These are phyloP conservation scores for Spirogloea muscicola DNA, from an alignment of 139 green algal species.

Conservation along the genomic window DNA sequence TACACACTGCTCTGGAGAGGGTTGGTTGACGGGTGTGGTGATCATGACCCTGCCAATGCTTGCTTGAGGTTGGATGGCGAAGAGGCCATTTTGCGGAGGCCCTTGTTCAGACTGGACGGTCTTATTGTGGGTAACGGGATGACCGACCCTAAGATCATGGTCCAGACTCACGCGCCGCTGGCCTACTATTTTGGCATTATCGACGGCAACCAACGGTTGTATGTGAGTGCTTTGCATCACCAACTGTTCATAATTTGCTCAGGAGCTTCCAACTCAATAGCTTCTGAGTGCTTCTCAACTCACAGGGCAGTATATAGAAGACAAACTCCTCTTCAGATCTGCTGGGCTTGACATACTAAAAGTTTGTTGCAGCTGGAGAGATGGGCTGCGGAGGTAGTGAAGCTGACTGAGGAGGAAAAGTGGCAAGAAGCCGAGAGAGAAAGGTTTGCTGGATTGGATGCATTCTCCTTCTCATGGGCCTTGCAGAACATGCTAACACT, in stretches of 20 bases:
- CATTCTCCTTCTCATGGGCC: background rate
- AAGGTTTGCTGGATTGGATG: constrained; percentile 47
- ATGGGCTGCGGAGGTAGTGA: constrained; percentile 36
- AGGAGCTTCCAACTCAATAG: no score
- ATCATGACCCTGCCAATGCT: no score
- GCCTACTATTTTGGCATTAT: constrained; percentile 58
- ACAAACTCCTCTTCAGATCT: no score
- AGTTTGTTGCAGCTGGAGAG: constrained; percentile 28
- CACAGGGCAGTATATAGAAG: no score
- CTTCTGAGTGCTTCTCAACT: no score
- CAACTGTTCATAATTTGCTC: no score
- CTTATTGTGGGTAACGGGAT: constrained; percentile 56
- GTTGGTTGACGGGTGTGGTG: no score
- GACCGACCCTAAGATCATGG: constrained; percentile 58
- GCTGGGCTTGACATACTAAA: no score
- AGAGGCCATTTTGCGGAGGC: no score
- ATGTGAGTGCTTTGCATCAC: no score
- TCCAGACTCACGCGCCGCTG: constrained; percentile 51
- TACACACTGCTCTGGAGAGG: background rate
- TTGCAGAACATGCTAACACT: no score
- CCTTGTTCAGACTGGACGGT: constrained; percentile 28
- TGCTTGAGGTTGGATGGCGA: no score
- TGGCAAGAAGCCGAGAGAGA: constrained; percentile 52
- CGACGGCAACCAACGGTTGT: constrained; percentile 35
- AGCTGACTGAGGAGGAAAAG: constrained; percentile 42